phyloP scores from a whole-genome alignment of 129 eudicot genomes.

The Chrysanthemum seticuspe region DNA sequence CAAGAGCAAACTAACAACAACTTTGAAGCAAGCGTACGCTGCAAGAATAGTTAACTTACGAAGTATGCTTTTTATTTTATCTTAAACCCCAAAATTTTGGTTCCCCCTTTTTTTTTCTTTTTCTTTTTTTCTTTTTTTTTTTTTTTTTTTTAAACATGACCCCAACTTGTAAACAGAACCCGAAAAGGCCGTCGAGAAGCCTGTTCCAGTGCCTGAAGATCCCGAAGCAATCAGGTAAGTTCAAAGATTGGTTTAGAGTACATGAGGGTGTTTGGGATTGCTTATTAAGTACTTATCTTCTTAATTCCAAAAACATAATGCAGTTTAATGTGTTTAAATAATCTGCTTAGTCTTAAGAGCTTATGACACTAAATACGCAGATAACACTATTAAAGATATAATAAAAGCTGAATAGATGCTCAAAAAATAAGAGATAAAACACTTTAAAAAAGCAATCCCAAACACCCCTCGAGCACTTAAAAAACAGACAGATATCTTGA shows the following conservation, averaged over 20 bases:
- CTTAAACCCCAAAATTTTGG: background rate
- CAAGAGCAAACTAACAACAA: conserved; percentile 27
- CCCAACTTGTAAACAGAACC: conserved; percentile 31
- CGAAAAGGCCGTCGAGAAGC: conserved; percentile 24
- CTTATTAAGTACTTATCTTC: too few relatives aligned
- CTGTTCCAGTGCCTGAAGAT: conserved; percentile 28
- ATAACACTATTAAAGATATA: too few relatives aligned
- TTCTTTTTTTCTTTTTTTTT: background rate
- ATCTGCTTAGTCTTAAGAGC: too few relatives aligned
- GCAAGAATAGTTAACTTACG: conserved; percentile 32
- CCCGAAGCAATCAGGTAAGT: conserved; percentile 30
- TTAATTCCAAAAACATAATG: too few relatives aligned
- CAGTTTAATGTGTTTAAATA: too few relatives aligned
- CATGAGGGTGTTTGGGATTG: background rate
- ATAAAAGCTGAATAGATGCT: too few relatives aligned
- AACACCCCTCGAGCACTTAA: too few relatives aligned
- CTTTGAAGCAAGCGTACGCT: conserved; percentile 12
- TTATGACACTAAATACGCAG: too few relatives aligned
- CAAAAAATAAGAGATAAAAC: too few relatives aligned
- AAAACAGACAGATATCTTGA: too few relatives aligned
- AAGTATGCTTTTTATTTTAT: conserved; percentile 29
- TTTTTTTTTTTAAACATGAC: conserved; percentile 5
- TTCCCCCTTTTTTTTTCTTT: background rate
- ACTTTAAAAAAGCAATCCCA: too few relatives aligned
- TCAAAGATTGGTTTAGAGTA: background rate